phyloP scores from a whole-genome alignment of 306 rosid genomes.

The Morella rubra region DNA sequence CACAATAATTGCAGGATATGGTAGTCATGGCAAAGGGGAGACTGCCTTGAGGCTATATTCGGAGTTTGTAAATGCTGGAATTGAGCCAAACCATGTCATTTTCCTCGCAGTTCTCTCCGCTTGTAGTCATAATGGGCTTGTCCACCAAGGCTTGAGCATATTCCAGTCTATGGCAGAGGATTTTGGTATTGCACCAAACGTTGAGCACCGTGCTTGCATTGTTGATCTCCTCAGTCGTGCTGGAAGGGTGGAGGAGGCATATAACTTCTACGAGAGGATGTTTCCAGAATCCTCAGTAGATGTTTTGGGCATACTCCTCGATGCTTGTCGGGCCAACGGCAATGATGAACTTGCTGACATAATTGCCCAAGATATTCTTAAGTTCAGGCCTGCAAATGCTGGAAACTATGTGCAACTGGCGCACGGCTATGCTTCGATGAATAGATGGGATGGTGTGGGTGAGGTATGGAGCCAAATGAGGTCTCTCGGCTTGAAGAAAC shows the following conservation, averaged over 20 bases:
- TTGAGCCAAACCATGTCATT: constrained; percentile 63
- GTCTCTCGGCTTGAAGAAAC: constrained; percentile 67
- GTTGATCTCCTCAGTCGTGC: constrained; percentile 79
- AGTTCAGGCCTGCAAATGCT: constrained; percentile 50
- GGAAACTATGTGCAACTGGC: constrained; percentile 75
- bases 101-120: constrained; percentile 72
- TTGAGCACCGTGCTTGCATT: constrained; percentile 68
- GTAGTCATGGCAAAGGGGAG: constrained; percentile 71
- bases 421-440: constrained; percentile 59
- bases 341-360: constrained; percentile 44
- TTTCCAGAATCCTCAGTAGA: constrained; percentile 46
- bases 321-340: constrained; percentile 60
- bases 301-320: constrained; percentile 69
- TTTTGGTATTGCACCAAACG: constrained; percentile 60
- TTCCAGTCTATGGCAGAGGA: constrained; percentile 59
- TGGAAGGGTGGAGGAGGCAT: constrained; percentile 67
- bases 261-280: constrained; percentile 46
- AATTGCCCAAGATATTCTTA: constrained; percentile 53
- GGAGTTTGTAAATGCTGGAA: constrained; percentile 49
- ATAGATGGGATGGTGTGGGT: constrained; percentile 73
- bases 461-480: constrained; percentile 74
- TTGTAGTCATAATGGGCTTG: constrained; percentile 76
- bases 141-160: constrained; percentile 57
- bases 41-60: constrained; percentile 55
- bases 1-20: constrained; percentile 66